Evolutionary conservation across 2,329 filamentous ascomycete genomes (phyloP).

Genomic region (Cercospora sp.): DNA sequence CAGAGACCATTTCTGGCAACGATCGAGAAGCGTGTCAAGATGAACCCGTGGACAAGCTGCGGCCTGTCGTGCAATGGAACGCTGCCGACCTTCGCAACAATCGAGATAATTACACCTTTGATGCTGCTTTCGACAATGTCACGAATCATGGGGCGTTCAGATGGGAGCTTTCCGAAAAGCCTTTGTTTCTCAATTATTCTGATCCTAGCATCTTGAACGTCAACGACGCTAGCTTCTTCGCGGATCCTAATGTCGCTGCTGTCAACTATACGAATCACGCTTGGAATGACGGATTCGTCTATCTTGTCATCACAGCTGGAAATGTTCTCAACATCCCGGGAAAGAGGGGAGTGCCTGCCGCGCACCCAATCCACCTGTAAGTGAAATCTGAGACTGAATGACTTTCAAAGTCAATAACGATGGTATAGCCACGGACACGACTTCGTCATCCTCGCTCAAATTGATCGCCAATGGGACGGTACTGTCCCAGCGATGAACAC

Average conservation of each 20-base stretch:
- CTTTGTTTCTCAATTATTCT: conserved; percentile 33
- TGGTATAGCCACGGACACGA: conserved; percentile 46
- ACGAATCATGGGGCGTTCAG: conserved; percentile 22
- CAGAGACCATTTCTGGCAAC: conserved; percentile 23
- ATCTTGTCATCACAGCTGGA: conserved; percentile 33
- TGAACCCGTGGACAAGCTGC: conserved; percentile 31
- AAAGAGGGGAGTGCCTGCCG: conserved; percentile 23
- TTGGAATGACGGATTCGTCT: conserved; percentile 32
- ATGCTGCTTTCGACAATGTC: conserved; percentile 23
- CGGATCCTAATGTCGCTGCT: conserved; percentile 6
- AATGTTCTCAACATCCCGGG: conserved; percentile 19
- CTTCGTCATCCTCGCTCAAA: conserved; percentile 34
- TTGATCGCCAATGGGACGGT: conserved; percentile 27
- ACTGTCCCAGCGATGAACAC: conserved; percentile 36
- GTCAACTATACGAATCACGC: conserved; percentile 23
- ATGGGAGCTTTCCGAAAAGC: conserved; percentile 33
- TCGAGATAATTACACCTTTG: conserved; percentile 27
- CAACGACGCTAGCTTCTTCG: conserved; percentile 24
- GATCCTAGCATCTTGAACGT: conserved; percentile 35
- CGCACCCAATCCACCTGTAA: conserved; percentile 36
- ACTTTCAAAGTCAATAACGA: neutral
- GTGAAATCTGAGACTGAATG: neutral
- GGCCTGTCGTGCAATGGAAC: conserved; percentile 34
- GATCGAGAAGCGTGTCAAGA: conserved; percentile 32
- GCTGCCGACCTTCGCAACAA: conserved; percentile 24